Conservation (phyloP, 768 basidiomycete species). For the Collybia sordida region DNA sequence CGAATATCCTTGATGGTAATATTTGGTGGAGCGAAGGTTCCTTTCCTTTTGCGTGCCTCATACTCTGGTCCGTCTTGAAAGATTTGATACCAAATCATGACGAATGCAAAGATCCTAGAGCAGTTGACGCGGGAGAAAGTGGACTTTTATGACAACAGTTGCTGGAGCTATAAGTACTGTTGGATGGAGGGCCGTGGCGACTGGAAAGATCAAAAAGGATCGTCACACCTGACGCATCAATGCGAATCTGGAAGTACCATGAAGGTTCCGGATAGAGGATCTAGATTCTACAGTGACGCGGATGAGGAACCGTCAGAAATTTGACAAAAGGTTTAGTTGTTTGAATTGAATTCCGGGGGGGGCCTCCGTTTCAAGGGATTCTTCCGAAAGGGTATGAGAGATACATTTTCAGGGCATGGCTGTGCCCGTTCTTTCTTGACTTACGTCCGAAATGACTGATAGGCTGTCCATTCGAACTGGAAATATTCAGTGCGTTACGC, state of each 20-base stretch:
- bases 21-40: constrained; percentile 40
- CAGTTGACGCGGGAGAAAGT: background rate
- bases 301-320: too few relatives aligned
- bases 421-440: too few relatives aligned
- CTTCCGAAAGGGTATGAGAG: too few relatives aligned
- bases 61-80: constrained; percentile 52
- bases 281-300: constrained; percentile 3
- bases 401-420: too few relatives aligned
- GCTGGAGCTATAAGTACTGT: constrained; percentile 9
- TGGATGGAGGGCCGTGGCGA: constrained; percentile 10
- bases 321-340: too few relatives aligned
- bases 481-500: too few relatives aligned
- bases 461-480: too few relatives aligned
- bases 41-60: constrained; percentile 37
- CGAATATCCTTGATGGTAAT: constrained; percentile 44
- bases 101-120: background rate
- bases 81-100: constrained; percentile 41
- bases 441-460: too few relatives aligned
- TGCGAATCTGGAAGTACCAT: constrained; percentile 11
- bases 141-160: background rate
- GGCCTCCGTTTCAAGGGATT: too few relatives aligned
- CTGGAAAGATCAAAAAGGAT: constrained; percentile 17
- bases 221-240: constrained; percentile 12
- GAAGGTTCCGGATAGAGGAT: constrained; percentile 4
- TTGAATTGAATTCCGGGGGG: too few relatives aligned